Conservation (phyloP, 352 stramenopile genomes). For the Pythium aquatile region DNA sequence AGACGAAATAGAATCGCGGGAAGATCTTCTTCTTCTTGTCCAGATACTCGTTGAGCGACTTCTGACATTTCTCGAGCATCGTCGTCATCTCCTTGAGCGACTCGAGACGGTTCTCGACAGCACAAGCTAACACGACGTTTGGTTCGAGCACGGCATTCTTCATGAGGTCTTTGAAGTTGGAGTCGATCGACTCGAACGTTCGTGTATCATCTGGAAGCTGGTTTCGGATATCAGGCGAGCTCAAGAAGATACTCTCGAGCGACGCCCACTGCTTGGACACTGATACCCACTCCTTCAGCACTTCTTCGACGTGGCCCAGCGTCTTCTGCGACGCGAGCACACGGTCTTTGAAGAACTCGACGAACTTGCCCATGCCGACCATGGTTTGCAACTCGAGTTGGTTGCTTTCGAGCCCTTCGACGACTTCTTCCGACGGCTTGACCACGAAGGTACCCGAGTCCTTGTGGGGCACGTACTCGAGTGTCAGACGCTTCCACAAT, state of each 20-base stretch:
- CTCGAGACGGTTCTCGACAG: slow-evolving; percentile 78
- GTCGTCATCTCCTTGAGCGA: slow-evolving; percentile 85
- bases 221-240: slow-evolving; percentile 86
- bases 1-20: slow-evolving; percentile 90
- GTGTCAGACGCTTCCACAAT: slow-evolving; percentile 73
- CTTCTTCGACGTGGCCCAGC: slow-evolving; percentile 82
- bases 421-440: slow-evolving; percentile 83
- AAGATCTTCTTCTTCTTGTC: slow-evolving; percentile 93
- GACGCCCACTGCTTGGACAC: slow-evolving; percentile 88
- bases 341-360: slow-evolving; percentile 88
- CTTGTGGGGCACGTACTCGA: slow-evolving; percentile 88
- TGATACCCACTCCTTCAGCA: slow-evolving; percentile 86
- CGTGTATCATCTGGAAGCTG: slow-evolving; percentile 84
- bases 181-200: slow-evolving; percentile 88
- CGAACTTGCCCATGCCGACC: slow-evolving; percentile 90
- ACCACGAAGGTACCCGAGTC: slow-evolving; percentile 85
- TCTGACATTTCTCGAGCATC: slow-evolving; percentile 89
- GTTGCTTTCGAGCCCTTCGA: slow-evolving; percentile 86
- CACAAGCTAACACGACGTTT: slow-evolving; percentile 75
- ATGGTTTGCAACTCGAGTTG: slow-evolving; percentile 88
- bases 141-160: slow-evolving; percentile 88
- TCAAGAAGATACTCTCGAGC: slow-evolving; percentile 88
- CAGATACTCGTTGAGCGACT: slow-evolving; percentile 86
- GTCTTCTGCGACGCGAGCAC: slow-evolving; percentile 79
- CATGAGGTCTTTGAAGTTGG: slow-evolving; percentile 90